Evolutionary conservation across 1,284 basidiomycete genomes (phyloP).

Genomic region (Fomitiporia mediterranea): DNA sequence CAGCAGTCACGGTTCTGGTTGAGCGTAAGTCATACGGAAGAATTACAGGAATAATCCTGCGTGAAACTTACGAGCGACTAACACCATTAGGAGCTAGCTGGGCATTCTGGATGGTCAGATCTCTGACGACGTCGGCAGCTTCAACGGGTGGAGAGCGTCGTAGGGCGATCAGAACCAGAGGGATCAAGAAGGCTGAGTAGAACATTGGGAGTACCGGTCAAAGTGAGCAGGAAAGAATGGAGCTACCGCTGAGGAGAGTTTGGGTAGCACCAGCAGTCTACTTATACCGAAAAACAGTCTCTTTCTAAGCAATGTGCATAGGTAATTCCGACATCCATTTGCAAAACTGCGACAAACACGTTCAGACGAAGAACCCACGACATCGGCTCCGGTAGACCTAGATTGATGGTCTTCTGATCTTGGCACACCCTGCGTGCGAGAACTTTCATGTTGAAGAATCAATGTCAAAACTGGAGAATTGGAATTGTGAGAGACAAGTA

Average conservation of each 20-base stretch:
- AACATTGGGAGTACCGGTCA: not conserved
- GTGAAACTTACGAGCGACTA: constrained; percentile 14
- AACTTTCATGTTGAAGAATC: too few species aligned
- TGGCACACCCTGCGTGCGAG: too few species aligned
- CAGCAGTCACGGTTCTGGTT: constrained; percentile 25
- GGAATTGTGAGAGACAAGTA: too few species aligned
- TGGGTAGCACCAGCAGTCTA: not conserved
- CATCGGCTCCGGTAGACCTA: too few species aligned
- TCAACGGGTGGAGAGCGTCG: not conserved
- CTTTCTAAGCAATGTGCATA: not conserved
- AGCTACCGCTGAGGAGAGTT: not conserved
- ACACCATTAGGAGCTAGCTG: constrained; percentile 17
- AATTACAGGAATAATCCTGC: too few species aligned
- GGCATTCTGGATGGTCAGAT: constrained; percentile 14
- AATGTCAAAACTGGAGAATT: too few species aligned
- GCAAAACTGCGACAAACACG: too few species aligned
- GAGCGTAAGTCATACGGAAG: not conserved
- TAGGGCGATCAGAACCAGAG: constrained; percentile 1
- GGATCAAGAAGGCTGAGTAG: not conserved
- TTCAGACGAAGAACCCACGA: too few species aligned
- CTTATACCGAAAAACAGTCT: not conserved
- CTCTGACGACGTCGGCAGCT: constrained; percentile 7
- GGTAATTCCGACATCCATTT: not conserved
- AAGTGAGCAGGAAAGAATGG: not conserved
- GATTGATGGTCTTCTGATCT: too few species aligned